Conservation (phyloP, 257 asterid genomes). For the Buddleja alternifolia region DNA sequence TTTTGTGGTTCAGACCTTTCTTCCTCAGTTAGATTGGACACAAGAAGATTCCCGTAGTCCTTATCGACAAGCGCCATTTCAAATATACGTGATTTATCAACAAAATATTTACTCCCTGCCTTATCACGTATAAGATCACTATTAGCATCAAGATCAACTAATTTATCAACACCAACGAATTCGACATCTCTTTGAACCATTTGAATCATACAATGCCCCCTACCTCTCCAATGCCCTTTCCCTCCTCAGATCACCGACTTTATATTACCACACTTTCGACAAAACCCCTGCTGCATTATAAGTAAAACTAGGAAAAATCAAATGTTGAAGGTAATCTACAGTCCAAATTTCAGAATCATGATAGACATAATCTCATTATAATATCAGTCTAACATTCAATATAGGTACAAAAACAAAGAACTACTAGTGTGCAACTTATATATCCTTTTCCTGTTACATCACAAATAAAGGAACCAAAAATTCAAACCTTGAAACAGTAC, state of each 20-base stretch:
- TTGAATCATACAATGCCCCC: neutral
- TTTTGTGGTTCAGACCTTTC: neutral
- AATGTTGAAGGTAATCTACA: neutral
- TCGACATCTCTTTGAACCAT: slow-evolving; percentile 2
- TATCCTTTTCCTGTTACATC: neutral
- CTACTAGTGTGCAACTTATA: neutral
- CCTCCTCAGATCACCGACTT: neutral
- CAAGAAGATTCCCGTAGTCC: neutral
- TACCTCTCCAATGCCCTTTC: neutral
- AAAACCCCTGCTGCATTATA: neutral
- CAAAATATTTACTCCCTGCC: neutral
- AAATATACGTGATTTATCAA: neutral
- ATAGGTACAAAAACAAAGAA: neutral
- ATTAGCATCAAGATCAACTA: neutral
- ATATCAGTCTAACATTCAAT: too few species aligned
- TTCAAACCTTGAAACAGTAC: slow-evolving; percentile 11
- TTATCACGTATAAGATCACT: neutral
- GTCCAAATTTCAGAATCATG: too few species aligned
- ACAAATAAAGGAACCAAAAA: neutral
- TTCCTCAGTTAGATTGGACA: neutral
- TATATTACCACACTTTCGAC: neutral
- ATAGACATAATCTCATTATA: too few species aligned
- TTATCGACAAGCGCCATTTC: neutral
- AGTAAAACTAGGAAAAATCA: neutral
- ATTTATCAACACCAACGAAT: neutral